Conservation (phyloP, 1,139 yeast species). For the Magnusiomyces clavatus region DNA sequence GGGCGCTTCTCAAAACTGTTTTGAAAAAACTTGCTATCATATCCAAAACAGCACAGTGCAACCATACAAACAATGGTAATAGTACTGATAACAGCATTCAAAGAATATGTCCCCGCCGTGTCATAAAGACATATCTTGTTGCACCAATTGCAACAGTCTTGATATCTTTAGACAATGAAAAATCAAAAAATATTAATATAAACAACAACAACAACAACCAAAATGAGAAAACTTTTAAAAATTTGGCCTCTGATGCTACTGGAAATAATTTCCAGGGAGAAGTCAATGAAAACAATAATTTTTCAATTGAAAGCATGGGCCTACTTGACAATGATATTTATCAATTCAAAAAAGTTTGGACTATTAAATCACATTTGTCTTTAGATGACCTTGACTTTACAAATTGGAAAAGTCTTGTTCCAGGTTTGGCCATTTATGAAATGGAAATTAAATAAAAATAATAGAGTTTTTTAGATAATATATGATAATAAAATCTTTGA, state of each 20-base stretch:
- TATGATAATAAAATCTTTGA: too few species aligned
- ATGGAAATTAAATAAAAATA: conserved; percentile 18
- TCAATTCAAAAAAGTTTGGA: conserved; percentile 21
- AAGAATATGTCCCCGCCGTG: background rate
- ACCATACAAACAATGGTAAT: background rate
- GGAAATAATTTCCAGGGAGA: background rate
- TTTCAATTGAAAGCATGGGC: background rate
- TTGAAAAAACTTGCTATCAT: conserved; percentile 17
- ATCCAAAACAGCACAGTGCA: conserved; percentile 13
- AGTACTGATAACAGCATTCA: background rate
- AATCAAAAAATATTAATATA: background rate
- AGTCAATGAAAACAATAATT: background rate
- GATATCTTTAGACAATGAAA: background rate
- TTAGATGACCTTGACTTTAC: conserved; percentile 41
- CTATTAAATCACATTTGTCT: conserved; percentile 21
- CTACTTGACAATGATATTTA: conserved; percentile 5
- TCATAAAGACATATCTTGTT: conserved; percentile 32
- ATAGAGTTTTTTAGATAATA: too few species aligned
- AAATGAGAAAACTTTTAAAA: too few species aligned
- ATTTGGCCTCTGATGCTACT: background rate
- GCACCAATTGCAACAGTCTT: conserved; percentile 40
- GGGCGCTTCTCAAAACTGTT: conserved; percentile 25
- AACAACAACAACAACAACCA: too few species aligned
- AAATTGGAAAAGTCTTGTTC: conserved; percentile 40
- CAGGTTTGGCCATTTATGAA: conserved; percentile 54